Evolutionary conservation across 768 basidiomycete genomes (phyloP), one percentile per base, ranked within the genome.

Genomic region (Rhodotorula kratochvilovae): DNA sequence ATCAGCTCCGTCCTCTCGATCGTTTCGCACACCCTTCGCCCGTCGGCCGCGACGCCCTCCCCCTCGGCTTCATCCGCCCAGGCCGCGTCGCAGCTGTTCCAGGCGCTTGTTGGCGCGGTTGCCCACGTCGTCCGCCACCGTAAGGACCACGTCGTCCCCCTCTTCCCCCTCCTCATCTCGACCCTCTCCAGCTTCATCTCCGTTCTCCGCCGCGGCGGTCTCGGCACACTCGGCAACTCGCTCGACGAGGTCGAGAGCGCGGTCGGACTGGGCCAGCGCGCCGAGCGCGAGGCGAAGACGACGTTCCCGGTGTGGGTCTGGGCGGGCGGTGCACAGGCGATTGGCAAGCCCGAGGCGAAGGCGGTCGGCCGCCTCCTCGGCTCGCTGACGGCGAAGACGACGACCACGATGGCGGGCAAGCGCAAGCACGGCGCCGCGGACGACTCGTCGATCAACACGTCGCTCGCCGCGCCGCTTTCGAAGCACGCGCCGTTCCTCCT

Each of bases 401-500:
- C 71, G 7, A n/a, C 72, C 23, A 58, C 59, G 21, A 45, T 36
- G 10, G 51, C 61, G n/a, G n/a, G 36, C 50, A 69, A 67, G 67
- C 63, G 42, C 39, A 64, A 62, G 67, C 31, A 35, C 16, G 60
- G 33, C 25, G 54, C 39, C 3, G 29, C 45, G n/a, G 61, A 55
- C 42, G 61, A 53, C 11, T 42, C 29, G 23, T 31, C 67, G 27
- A 61, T 42, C 46, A 70, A 58, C 33, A 67, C 59, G 16, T 72
- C 76, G 4, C 74, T 78, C 57, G 45, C 63, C 16, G 77, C 73
- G 10, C 75, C 75, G 3, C 71, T 77, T 0, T 75, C 74, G 17
- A 78, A 78, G 66, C 76, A 78, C 67, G 77, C 77, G 15, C 77
- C 77, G 6, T 78, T 78, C 72, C 64, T 78, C 36, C 61, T 78